A percentile compares a stretch with the other conserved stretches of the same genome.
These are phyloP conservation scores for Raffaelea albimanens DNA, from an alignment of 2,329 filamentous ascomycete species.

Conservation along the genomic window DNA sequence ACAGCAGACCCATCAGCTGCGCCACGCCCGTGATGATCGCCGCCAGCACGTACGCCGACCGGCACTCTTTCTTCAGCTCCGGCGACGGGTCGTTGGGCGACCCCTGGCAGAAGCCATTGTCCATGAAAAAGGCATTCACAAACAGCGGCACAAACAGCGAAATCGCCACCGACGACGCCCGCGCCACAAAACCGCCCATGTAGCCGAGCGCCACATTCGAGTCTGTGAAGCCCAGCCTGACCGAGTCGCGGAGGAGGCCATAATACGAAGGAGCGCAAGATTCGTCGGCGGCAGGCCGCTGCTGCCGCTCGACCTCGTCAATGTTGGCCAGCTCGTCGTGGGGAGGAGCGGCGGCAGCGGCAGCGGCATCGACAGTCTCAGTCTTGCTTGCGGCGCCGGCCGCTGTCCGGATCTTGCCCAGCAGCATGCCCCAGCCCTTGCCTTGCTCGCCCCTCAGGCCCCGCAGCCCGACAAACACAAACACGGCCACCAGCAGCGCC, in stretches of 20 bases:
- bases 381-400: background rate
- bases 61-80: slow-evolving; percentile 77
- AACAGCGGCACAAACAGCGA: slow-evolving; percentile 90
- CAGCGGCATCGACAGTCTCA: background rate
- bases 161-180: slow-evolving; percentile 90
- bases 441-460: slow-evolving; percentile 61
- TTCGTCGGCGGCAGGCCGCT: background rate
- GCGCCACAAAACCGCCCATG: slow-evolving; percentile 85
- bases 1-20: slow-evolving; percentile 75
- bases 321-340: slow-evolving; percentile 6
- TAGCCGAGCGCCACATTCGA: slow-evolving; percentile 78
- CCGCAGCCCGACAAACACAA: slow-evolving; percentile 71
- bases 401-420: slow-evolving; percentile 26
- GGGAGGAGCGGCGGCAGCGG: background rate
- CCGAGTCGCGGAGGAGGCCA: slow-evolving; percentile 50
- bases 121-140: slow-evolving; percentile 83
- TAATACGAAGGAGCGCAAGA: slow-evolving; percentile 28
- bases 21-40: slow-evolving; percentile 82
- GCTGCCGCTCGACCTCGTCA: slow-evolving; percentile 1
- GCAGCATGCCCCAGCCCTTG: slow-evolving; percentile 59
- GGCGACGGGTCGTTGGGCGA: slow-evolving; percentile 53
- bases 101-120: slow-evolving; percentile 66
- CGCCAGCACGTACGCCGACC: slow-evolving; percentile 78
- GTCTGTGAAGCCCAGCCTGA: slow-evolving; percentile 65
- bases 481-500: slow-evolving; percentile 60